A percentile compares a stretch with the other conserved stretches of the same genome.
phyloP scores from a whole-genome alignment of 306 rosid genomes.

The Prosopis cineraria region DNA sequence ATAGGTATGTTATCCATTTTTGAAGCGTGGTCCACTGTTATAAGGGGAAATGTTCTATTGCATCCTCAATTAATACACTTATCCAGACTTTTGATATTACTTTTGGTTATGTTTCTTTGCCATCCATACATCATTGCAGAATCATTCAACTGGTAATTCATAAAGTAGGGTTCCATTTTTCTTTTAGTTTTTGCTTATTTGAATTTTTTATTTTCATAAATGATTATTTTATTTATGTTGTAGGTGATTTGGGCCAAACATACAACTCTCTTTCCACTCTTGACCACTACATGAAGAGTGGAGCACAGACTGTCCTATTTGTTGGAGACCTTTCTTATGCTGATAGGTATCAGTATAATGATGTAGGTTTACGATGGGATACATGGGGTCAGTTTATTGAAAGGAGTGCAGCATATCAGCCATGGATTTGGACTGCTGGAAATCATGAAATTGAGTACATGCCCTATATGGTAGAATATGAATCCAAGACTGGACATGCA shows the following conservation, averaged over 20 bases:
- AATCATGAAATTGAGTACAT: slow-evolving; percentile 93
- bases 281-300: slow-evolving; percentile 83
- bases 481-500: slow-evolving; percentile 11
- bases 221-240: slow-evolving; percentile 33
- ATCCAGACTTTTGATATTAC: neutral
- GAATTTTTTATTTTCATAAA: slow-evolving; percentile 18
- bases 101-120: slow-evolving; percentile 4
- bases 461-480: slow-evolving; percentile 77
- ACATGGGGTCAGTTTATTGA: slow-evolving; percentile 86
- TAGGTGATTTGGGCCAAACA: slow-evolving; percentile 99
- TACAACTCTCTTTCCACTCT: slow-evolving; percentile 93
- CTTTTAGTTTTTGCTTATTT: slow-evolving; percentile 16
- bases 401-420: slow-evolving; percentile 82
- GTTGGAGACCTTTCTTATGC: slow-evolving; percentile 96
- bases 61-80: slow-evolving; percentile 27
- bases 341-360: slow-evolving; percentile 76
- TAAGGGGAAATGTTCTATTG: slow-evolving; percentile 9
- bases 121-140: slow-evolving; percentile 11
- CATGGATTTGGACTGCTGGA: slow-evolving; percentile 93
- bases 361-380: slow-evolving; percentile 93
- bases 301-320: slow-evolving; percentile 78
- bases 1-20: slow-evolving; percentile 64
- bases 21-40: slow-evolving; percentile 1
- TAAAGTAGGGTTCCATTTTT: slow-evolving; percentile 20
- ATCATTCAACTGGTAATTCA: slow-evolving; percentile 25